Evolutionary conservation across 2,329 filamentous ascomycete genomes (phyloP), one percentile per base, ranked within the genome.

Genomic region (Scedosporium dehoogii): DNA sequence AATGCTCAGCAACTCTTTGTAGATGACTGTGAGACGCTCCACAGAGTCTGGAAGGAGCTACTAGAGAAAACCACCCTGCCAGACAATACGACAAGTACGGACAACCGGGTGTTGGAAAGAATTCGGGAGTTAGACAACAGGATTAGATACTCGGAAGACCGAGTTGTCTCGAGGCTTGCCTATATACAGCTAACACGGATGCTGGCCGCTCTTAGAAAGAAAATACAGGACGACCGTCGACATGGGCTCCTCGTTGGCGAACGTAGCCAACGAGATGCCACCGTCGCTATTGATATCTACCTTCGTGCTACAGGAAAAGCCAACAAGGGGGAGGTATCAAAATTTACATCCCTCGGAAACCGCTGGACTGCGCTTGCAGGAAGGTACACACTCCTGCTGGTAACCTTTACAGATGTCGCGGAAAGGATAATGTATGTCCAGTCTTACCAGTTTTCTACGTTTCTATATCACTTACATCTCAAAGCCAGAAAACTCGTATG

Each of bases 401-500:
- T 56, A 23, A 14, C 53, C 12, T 27, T 56, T 16, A 56, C 53
- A 29, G 18, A 56, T 56, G 53, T 27, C 23, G 53, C 53, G 53
- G 53, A 29, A 56, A 56, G 18, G 53, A 56, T 56, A 56, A 53
- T 53, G 48, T 53, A 53, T 4, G 48, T 53, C 48, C 27, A 18
- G 14, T 53, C n/a, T 53, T 9, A 23, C 5, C 48, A 9, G 27
- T 53, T 23, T 23, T 23, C 46, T 53, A 53, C 48, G 21, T 23
- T 23, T 18, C n/a, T 53, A 23, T 10, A 6, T 53, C 18, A 53
- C 27, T 23, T 23, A 23, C 14, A 53, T 53, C 7, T 53, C 48
- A 18, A 60, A 55, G 67, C 46, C n/a, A 7, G 29, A 18, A n/a
- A 51, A 27, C 42, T 64, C 60, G 64, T 18, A 59, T 64, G 61